Base-by-base conservation (phyloP, 495 filamentous ascomycete species). In the Lasiosphaeria miniovina region DNA sequence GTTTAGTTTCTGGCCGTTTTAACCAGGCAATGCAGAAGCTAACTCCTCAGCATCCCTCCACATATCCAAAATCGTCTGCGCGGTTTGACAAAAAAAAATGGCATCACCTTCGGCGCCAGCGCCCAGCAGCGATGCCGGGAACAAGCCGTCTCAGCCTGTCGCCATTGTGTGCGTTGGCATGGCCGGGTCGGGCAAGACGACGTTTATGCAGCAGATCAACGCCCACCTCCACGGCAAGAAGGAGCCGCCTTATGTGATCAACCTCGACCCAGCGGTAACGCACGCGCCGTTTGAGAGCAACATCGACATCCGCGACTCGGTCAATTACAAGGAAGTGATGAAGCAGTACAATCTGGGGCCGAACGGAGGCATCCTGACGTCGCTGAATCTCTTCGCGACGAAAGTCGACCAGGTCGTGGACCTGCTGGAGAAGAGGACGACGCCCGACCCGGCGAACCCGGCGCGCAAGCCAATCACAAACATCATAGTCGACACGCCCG, bases 281-380 rank as follows among this genome's bases (percentile, higher is more conserved):
- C 89, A 85, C 58, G 88, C 97, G n/a, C 95, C 94, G n/a, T 99
- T 97, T 74, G 91, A 96, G 60, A 85, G 85, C 76, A 98, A 99
- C 75, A 97, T 99, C 78, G 94, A 99, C 74, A 99, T 99, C 67
- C 91, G 95, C 59, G 95, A 99, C 74, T 92, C 88, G 34, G 91
- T 99, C 68, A 96, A 99, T 77, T 99, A 99, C 82, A 95, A 96
- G 73, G 93, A 99, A 74, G 94, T 99, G 62, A 99, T 99, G 94
- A 91, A 90, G 73, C 90, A 96, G 70, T 98, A 98, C 81, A 96
- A 96, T 67, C 85, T 99, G 0, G 94, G 94, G 0, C 94, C 94
- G 4, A 98, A 98, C 77, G 94, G 94, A 38, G 94, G 93, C n/a
- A 98, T 99, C 65, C 78, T 98, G 63, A 99, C 94, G 4, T 94